Conservation (phyloP, 306 rosid genomes). For the Castanea sativa region DNA sequence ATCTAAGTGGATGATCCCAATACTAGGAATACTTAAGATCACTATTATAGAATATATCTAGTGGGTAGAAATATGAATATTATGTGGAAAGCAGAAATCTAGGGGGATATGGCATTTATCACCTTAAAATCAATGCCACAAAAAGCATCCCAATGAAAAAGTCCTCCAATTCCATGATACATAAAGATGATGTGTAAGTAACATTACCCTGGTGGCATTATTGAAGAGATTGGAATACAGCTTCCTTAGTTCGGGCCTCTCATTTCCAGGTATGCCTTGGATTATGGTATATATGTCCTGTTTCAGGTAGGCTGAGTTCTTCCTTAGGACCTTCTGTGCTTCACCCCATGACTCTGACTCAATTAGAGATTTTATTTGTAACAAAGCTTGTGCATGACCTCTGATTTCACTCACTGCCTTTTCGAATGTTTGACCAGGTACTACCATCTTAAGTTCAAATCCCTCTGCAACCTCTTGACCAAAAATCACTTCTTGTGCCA, state of each 20-base stretch:
- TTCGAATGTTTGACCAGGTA: slow-evolving; percentile 34
- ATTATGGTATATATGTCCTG: slow-evolving; percentile 64
- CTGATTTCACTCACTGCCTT: slow-evolving; percentile 44
- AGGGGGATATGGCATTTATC: too few relatives aligned
- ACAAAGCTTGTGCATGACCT: slow-evolving; percentile 30
- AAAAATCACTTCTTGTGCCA: slow-evolving; percentile 16
- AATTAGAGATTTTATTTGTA: slow-evolving; percentile 43
- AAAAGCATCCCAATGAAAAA: background rate
- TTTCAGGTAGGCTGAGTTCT: slow-evolving; percentile 49
- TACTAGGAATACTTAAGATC: too few relatives aligned
- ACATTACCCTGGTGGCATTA: slow-evolving; percentile 33
- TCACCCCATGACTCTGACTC: slow-evolving; percentile 61
- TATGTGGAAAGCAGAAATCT: too few relatives aligned
- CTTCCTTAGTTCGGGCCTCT: slow-evolving; percentile 63
- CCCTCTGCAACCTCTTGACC: slow-evolving; percentile 30
- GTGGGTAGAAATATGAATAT: too few relatives aligned
- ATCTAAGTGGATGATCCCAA: too few relatives aligned
- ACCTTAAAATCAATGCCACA: background rate
- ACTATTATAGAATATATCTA: too few relatives aligned
- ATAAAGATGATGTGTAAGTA: background rate
- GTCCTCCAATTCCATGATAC: background rate
- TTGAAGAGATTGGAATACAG: slow-evolving; percentile 67
- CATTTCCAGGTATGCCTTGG: slow-evolving; percentile 53
- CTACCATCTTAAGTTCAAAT: slow-evolving; percentile 41
- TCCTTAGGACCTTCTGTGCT: slow-evolving; percentile 54